Evolutionary conservation across 192 early-diverging fungal species (phyloP), one percentile per base, ranked within the genome.

Genomic region (Chytriomyces confervae): DNA sequence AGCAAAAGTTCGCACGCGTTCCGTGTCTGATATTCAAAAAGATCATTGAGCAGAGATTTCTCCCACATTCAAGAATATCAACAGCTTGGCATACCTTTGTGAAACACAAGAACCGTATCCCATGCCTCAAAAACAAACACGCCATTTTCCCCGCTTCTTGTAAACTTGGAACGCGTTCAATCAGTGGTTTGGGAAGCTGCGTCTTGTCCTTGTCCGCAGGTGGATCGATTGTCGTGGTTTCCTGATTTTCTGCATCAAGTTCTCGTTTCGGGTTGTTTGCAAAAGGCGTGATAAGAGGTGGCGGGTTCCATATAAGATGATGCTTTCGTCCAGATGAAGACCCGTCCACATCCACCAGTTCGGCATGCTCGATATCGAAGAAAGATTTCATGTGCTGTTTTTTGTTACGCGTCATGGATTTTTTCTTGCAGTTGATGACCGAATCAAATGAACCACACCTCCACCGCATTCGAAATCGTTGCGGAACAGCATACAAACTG

Each of bases 401-500:
- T 43, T 3, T 36, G 45, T 16, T 4, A 73, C 9, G 9, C 13
- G 69, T 9, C 29, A 5, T 48, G 76, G 29, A 13, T 11, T 45
- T n/a, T 10, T 50, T 48, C 20, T 5, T 2, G 50, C 20, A 29
- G 11, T 18, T 70, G 7, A 20, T 11, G 47, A 63, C 16, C 10
- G 13, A 11, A 57, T 18, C 43, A 50, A 49, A 23, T 11, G 43
- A 45, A 23, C 10, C 50, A 29, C 51, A 85, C 82, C 53, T 84
- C 75, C 9, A 27, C 77, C 0, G 93, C 87, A 47, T 94, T 88
- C 44, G 83, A 81, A 5, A 93, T 89, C 0, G 93, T 96, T 0
- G 93, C 93, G n/a, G 88, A 90, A 70, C 93, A 94, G 3, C 87
- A 85, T 46, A 94, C 81, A 79, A 93, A 92, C 72, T 80, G 83